Conservation (phyloP, 2,329 filamentous ascomycete species). For the Metarhizium robertsii region DNA sequence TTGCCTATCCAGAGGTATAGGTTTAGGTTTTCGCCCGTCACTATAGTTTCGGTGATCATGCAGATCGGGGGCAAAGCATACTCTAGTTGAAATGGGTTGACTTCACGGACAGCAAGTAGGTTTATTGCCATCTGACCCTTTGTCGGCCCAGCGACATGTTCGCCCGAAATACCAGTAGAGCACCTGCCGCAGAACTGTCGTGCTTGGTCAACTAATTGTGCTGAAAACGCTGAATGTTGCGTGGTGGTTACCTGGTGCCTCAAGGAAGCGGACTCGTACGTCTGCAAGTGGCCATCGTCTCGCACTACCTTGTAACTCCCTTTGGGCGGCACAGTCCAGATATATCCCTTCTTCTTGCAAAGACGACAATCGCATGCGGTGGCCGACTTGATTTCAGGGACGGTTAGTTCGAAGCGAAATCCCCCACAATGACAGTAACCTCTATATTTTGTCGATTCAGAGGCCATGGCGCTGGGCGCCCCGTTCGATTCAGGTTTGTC, state of each 20-base stretch:
- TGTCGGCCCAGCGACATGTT: constrained; percentile 1
- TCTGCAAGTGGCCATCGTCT: constrained; percentile 5
- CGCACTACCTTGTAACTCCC: constrained; percentile 6
- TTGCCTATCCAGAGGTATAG: not conserved
- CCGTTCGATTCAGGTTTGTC: too few species aligned
- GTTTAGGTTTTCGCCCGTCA: not conserved
- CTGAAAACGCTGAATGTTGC: not conserved
- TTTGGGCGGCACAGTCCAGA: constrained; percentile 13
- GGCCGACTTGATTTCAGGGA: not conserved
- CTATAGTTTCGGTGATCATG: not conserved
- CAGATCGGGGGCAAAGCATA: not conserved
- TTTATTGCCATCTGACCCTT: constrained; percentile 15
- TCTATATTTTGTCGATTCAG: not conserved
- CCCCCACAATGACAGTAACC: not conserved
- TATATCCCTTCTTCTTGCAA: constrained; percentile 16
- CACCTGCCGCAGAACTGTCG: constrained; percentile 19
- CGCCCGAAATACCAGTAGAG: constrained; percentile 11
- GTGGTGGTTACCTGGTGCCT: constrained; percentile 9
- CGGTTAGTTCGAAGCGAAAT: not conserved
- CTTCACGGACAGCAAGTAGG: constrained; percentile 12
- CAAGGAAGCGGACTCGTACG: not conserved
- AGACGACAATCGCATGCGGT: not conserved
- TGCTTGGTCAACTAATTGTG: not conserved
- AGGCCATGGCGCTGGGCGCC: too few species aligned
- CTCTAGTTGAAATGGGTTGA: constrained; percentile 16